These are phyloP conservation scores for Rhizopus arrhizus DNA, from an alignment of 371 early-diverging fungal species.

Conservation along the genomic window DNA sequence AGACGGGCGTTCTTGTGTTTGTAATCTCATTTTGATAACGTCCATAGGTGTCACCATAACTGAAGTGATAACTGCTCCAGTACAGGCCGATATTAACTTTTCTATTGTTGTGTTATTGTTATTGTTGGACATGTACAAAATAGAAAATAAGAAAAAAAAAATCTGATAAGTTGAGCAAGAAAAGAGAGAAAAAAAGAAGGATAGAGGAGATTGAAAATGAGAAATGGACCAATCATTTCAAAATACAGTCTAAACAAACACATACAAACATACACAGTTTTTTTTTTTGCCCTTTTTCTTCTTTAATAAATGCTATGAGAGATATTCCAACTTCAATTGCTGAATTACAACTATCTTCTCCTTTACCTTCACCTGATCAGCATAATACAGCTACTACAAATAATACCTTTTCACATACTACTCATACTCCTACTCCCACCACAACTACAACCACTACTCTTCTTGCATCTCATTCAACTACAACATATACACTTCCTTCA, in stretches of 20 bases:
- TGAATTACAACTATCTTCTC: conserved; percentile 30
- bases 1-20: conserved; percentile 56
- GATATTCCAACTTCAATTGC: conserved; percentile 26
- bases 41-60: conserved; percentile 85
- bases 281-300: conserved; percentile 1
- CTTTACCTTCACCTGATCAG: conserved; percentile 29
- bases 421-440: neutral
- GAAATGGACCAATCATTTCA: neutral
- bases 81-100: conserved; percentile 73
- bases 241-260: too few species aligned
- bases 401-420: conserved; percentile 1
- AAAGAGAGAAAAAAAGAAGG: conserved; percentile 1
- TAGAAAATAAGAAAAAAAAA: conserved; percentile 1
- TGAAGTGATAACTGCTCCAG: conserved; percentile 76
- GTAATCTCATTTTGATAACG: conserved; percentile 91
- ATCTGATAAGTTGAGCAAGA: neutral
- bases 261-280: neutral
- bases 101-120: conserved; percentile 31
- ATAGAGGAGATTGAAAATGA: neutral
- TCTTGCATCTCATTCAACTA: conserved; percentile 16
- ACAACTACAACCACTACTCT: neutral
- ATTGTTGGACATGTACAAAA: neutral
- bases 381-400: conserved; percentile 7
- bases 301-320: conserved; percentile 6
- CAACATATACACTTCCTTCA: conserved; percentile 19